phyloP scores from a whole-genome alignment of 2,329 filamentous ascomycete species.

The Diaporthe humulicola region DNA sequence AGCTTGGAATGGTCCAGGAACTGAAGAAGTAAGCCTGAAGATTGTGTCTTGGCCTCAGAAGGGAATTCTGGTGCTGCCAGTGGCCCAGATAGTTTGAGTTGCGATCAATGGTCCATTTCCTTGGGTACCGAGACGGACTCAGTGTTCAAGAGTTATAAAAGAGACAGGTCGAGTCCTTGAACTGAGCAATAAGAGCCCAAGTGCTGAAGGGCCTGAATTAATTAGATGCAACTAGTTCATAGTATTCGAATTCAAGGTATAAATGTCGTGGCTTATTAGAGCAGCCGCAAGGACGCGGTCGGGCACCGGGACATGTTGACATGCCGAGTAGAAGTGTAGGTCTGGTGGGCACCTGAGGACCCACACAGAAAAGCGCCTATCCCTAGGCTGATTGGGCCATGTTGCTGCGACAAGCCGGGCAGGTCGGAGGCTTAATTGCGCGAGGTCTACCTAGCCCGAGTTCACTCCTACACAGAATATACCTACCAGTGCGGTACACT shows the following conservation, averaged over 20 bases:
- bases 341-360: background rate
- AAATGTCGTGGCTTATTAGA: background rate
- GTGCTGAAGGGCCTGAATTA: background rate
- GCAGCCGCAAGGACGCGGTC: background rate
- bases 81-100: too few relatives aligned
- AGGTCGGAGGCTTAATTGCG: background rate
- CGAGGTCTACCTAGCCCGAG: background rate
- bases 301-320: background rate
- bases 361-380: background rate
- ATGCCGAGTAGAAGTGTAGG: background rate
- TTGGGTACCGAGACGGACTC: background rate
- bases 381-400: background rate
- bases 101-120: too few relatives aligned
- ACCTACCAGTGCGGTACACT: background rate
- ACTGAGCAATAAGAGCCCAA: background rate
- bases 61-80: too few relatives aligned
- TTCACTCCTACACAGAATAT: background rate
- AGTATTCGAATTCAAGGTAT: background rate
- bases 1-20: slow-evolving; percentile 52
- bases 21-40: background rate
- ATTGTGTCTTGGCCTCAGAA: background rate
- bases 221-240: background rate
- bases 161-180: background rate
- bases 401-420: background rate
- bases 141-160: background rate